Evolutionary conservation across 116 monocot genomes (phyloP), one percentile per base, ranked within the genome.

Genomic region (Trichopus zeylanicus): DNA sequence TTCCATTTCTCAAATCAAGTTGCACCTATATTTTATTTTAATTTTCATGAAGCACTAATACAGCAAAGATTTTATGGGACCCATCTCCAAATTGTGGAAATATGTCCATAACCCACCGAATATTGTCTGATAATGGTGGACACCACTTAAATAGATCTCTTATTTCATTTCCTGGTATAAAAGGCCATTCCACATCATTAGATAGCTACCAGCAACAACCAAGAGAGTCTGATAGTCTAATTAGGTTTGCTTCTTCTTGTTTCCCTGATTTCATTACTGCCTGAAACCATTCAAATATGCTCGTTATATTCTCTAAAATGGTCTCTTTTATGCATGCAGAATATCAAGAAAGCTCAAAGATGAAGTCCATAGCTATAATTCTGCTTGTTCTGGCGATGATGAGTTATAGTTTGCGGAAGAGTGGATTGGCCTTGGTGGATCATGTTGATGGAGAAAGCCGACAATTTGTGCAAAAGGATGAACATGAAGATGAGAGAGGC

Each of bases 321-420:
- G n/a, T n/a, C 29, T 26, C 29, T 46, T n/a, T 37, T 55, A 10
- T 46, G 51, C 12, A 58, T 49, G 29, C 30, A 13, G 12, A 42
- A 42, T 3, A 42, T 22, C 32, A 60, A 56, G 18, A 9, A 33
- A 51, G 51, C 48, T 53, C 49, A 37, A 49, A 12, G 27, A 74
- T 61, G 61, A 74, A 58, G 30, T 2, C 8, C 24, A 11, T 62
- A 18, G 38, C 26, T n/a, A 21, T 68, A n/a, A n/a, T n/a, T 33
- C 32, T 75, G 38, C 28, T 74, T 26, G 2, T 63, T 18, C 31
- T 75, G 28, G 26, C 51, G 0, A 16, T 58, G 10, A 25, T 35
- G 20, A 62, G 56, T 48, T 28, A 24, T 29, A 18, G 53, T 34
- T 52, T 19, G 9, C 51, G 38, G 21, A 39, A 10, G 48, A 56